Evolutionary conservation across 192 early-diverging fungal genomes (phyloP), one percentile per base, ranked within the genome.

Genomic region (Podila minutissima): DNA sequence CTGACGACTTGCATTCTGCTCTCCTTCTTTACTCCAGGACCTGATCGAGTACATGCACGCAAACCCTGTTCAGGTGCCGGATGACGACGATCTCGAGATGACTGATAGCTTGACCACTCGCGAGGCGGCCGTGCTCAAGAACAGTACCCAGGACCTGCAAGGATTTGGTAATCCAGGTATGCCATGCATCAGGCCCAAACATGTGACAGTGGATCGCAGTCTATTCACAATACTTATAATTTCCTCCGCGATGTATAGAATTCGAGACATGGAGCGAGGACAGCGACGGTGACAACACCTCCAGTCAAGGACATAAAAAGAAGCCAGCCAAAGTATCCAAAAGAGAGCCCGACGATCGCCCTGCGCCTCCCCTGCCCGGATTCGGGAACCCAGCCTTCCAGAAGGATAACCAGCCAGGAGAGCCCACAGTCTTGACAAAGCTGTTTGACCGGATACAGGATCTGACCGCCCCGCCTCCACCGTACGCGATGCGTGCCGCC

Each of bases 1-100:
- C 28, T 19, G 60, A 32, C 35, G 5, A n/a, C 3, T 15, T 17
- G 17, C 22, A 6, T 64, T 64, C 12, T 46, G 8, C n/a, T 28
- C 29, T 41, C 2, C 3, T 26, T 6, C 5, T 28, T 64, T 48
- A 17, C 28, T 20, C 28, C 49, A 75, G 77, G 77, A 81, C 38
- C 32, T 81, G 12, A 64, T 81, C 8, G 77, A 81, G 24, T 81
- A 81, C 19, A 81, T 81, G 77, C 71, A 81, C 33, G 53, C 77
- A n/a, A 81, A 81, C 29, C 77, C 77, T 3, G 77, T 73, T 7
- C 71, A 65, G 17, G 77, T 69, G 7, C 41, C 51, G 4, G 71
- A 73, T 2, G 53, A 62, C 5, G 35, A 38, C 26, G 26, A 61
- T 20, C 15, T 24, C 1, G 62, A 48, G 22, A 6, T 26, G 1